These are phyloP conservation scores for Pichia paraexigua DNA, from an alignment of 805 yeast genomes.

Conservation along the genomic window DNA sequence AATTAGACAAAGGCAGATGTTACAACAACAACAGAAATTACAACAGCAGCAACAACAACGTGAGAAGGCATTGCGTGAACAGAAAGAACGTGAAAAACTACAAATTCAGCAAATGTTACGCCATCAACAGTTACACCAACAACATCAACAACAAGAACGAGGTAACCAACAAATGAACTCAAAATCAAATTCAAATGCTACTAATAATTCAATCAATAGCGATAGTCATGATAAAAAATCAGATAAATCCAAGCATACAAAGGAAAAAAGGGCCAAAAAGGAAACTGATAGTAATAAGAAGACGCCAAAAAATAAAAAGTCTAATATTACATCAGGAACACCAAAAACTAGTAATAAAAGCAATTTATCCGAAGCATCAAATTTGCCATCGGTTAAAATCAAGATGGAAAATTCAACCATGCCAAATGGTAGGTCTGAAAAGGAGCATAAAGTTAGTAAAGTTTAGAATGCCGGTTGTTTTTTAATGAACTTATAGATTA, in stretches of 20 bases:
- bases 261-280: slow-evolving; percentile 7
- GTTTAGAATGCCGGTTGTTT: background rate
- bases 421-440: background rate
- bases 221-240: background rate
- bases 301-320: background rate
- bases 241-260: background rate
- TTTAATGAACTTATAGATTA: background rate
- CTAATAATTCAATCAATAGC: background rate
- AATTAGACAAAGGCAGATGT: slow-evolving; percentile 59
- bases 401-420: slow-evolving; percentile 1
- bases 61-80: slow-evolving; percentile 17
- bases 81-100: slow-evolving; percentile 14
- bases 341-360: slow-evolving; percentile 2
- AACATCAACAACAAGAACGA: background rate
- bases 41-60: slow-evolving; percentile 32
- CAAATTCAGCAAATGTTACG: slow-evolving; percentile 1
- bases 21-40: slow-evolving; percentile 23
- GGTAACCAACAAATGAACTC: background rate
- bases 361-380: background rate
- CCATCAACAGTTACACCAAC: background rate
- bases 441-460: slow-evolving; percentile 4
- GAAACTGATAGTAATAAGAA: slow-evolving; percentile 3
- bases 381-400: slow-evolving; percentile 2
- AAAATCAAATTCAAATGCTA: background rate
- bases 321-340: background rate